These are phyloP conservation scores for Beverwykella pulmonaria DNA, from an alignment of 495 filamentous ascomycete genomes.

Conservation along the genomic window DNA sequence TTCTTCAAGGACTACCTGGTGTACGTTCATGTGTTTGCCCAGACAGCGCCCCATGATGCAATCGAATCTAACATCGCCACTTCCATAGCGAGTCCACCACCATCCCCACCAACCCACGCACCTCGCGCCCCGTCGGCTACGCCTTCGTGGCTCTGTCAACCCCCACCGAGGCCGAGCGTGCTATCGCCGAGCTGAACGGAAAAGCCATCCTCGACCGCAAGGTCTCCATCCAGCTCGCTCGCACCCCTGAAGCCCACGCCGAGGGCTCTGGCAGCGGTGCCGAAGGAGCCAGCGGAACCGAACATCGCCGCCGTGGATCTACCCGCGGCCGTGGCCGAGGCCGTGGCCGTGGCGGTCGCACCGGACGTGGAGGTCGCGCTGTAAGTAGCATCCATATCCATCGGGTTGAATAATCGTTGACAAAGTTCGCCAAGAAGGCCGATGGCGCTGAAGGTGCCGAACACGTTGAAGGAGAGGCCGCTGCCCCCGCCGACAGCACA, in stretches of 20 bases:
- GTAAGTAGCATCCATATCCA: conserved; percentile 56
- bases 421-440: conserved; percentile 15
- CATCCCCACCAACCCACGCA: conserved; percentile 98
- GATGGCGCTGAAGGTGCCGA: conserved; percentile 42
- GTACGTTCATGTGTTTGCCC: conserved; percentile 63
- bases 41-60: conserved; percentile 8
- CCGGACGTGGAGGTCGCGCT: conserved; percentile 74
- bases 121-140: conserved; percentile 95
- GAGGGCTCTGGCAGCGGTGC: conserved; percentile 61
- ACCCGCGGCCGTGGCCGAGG: conserved; percentile 49
- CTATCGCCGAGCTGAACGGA: conserved; percentile 90
- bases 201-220: conserved; percentile 97
- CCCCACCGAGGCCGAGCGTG: conserved; percentile 88
- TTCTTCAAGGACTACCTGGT: conserved; percentile 98
- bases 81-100: conserved; percentile 87
- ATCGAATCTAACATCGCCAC: conserved; percentile 26
- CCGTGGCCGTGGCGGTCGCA: conserved; percentile 73
- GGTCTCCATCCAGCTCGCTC: conserved; percentile 97
- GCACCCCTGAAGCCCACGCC: conserved; percentile 86
- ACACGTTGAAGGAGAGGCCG: conserved; percentile 38
- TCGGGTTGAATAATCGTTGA: background rate
- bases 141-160: conserved; percentile 98
- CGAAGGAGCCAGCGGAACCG: conserved; percentile 69
- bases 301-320: conserved; percentile 52
- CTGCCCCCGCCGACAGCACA: conserved; percentile 48